phyloP scores from a whole-genome alignment of 371 early-diverging fungal species.

The Mucor indicus region DNA sequence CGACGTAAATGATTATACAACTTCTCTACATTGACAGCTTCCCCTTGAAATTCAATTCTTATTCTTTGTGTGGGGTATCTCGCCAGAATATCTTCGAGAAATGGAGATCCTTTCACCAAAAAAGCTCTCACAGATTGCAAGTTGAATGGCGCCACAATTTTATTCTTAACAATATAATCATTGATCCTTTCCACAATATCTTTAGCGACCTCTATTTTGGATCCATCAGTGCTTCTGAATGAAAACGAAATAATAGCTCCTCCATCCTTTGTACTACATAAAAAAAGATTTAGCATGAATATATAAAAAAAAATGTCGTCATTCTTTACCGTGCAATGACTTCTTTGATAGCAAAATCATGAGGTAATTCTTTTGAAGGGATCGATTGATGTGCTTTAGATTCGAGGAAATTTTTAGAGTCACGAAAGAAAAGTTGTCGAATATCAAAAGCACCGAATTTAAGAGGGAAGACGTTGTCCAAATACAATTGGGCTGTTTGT shows the following conservation, averaged over 20 bases:
- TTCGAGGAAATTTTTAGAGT: conserved; percentile 31
- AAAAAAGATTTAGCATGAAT: too few species aligned
- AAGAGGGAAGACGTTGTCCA: conserved; percentile 48
- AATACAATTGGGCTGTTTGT: conserved; percentile 38
- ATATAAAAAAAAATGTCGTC: not conserved
- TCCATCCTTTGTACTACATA: conserved; percentile 44
- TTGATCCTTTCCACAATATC: conserved; percentile 31
- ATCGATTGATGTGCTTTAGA: conserved; percentile 22
- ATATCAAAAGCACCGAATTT: conserved; percentile 37
- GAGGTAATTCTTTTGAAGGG: conserved; percentile 26
- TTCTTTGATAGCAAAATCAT: conserved; percentile 31
- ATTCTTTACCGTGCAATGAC: conserved; percentile 38
- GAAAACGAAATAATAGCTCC: conserved; percentile 45
- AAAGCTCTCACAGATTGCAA: conserved; percentile 60
- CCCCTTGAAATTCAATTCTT: conserved; percentile 73
- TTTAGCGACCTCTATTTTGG: conserved; percentile 23
- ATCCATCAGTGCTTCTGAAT: conserved; percentile 27
- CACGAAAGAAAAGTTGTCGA: conserved; percentile 37
- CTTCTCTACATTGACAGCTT: conserved; percentile 53
- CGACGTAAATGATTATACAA: conserved; percentile 73
- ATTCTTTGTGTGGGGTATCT: conserved; percentile 69
- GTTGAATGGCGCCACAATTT: conserved; percentile 59
- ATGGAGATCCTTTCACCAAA: conserved; percentile 77
- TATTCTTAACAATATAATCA: conserved; percentile 34
- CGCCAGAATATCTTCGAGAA: conserved; percentile 82